Evolutionary conservation across 2,329 filamentous ascomycete genomes (phyloP).

Genomic region (Onygenales sp.): DNA sequence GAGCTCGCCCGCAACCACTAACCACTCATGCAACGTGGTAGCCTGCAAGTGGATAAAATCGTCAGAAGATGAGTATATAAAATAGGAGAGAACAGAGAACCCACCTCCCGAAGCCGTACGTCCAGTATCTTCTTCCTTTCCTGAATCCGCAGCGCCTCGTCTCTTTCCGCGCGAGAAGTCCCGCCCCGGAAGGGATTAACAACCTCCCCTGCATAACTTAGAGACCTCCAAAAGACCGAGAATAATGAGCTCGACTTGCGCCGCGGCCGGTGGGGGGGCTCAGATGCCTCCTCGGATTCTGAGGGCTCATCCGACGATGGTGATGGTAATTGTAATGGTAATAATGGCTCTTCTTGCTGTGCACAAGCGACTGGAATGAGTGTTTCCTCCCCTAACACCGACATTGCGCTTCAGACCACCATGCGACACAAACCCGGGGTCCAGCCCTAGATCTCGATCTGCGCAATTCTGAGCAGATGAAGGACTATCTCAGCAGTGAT

Average conservation of each 20-base stretch:
- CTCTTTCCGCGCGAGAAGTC: conserved; percentile 42
- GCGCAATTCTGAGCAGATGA: neutral
- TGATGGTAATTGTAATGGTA: neutral
- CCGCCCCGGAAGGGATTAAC: conserved; percentile 41
- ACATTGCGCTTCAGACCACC: neutral
- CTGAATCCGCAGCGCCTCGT: conserved; percentile 39
- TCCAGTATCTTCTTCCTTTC: conserved; percentile 55
- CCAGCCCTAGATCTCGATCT: neutral
- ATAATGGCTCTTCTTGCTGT: neutral
- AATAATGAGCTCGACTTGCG: conserved; percentile 23
- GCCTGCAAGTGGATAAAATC: conserved; percentile 6
- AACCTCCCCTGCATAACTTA: conserved; percentile 26
- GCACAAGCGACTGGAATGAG: neutral
- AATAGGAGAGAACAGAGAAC: conserved; percentile 19
- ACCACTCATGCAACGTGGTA: conserved; percentile 57
- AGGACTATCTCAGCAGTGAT: no score
- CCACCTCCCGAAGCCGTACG: conserved; percentile 56
- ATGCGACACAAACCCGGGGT: neutral
- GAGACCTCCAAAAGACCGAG: conserved; percentile 15
- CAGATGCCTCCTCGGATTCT: neutral
- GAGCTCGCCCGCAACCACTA: conserved; percentile 62
- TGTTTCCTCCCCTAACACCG: conserved; percentile 13
- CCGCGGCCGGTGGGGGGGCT: conserved; percentile 13
- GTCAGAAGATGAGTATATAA: neutral
- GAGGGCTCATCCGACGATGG: neutral